Evolutionary conservation across 257 asterid species (phyloP).

Genomic region (Nyctanthes arbortristis): DNA sequence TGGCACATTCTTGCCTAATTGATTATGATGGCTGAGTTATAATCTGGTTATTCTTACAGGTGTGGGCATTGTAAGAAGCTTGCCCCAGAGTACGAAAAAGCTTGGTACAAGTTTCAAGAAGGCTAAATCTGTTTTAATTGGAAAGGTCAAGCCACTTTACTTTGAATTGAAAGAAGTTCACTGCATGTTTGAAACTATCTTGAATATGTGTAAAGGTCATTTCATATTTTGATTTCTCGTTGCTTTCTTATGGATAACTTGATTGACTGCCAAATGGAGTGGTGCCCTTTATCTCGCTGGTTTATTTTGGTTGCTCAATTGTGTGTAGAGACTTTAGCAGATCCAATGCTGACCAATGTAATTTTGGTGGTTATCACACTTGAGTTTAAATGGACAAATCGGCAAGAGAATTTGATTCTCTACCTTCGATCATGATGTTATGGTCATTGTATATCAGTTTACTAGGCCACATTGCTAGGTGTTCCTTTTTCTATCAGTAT

Average conservation of each 20-base stretch:
- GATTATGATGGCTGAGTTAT: background rate
- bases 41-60: slow-evolving; percentile 28
- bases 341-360: background rate
- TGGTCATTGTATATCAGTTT: slow-evolving; percentile 10
- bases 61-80: slow-evolving; percentile 61
- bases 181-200: background rate
- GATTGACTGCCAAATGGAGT: background rate
- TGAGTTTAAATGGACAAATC: background rate
- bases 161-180: background rate
- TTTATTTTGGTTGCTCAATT: background rate
- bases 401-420: background rate
- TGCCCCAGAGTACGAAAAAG: slow-evolving; percentile 54
- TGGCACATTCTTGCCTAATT: background rate
- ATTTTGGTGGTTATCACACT: background rate
- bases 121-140: slow-evolving; percentile 49
- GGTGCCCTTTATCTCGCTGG: background rate
- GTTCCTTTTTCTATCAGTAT: background rate
- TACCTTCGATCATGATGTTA: background rate
- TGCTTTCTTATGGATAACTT: background rate
- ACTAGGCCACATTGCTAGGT: background rate
- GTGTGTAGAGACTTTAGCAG: background rate
- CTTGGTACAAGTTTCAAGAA: slow-evolving; percentile 55
- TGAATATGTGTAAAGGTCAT: background rate
- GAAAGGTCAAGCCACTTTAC: slow-evolving; percentile 35
- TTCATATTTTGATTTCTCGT: background rate